phyloP scores from a whole-genome alignment of 164 flowering plant genomes.

The Dillenia suffruticosa region DNA sequence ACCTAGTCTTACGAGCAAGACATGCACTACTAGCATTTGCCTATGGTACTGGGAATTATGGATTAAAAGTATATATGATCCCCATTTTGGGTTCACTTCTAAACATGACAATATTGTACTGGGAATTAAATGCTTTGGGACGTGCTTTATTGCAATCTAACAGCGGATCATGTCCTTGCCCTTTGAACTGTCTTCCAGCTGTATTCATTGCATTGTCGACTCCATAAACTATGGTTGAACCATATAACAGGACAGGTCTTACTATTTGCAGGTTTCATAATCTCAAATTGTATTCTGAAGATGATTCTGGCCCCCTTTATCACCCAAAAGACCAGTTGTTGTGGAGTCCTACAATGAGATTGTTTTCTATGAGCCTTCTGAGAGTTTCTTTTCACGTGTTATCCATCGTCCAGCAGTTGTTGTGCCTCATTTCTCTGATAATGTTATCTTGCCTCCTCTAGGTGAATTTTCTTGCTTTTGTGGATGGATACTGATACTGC shows the following conservation, averaged over 20 bases:
- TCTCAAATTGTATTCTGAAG: slow-evolving; percentile 79
- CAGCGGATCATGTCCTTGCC: no score
- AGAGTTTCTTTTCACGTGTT: slow-evolving; percentile 63
- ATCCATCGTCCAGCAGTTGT: slow-evolving; percentile 71
- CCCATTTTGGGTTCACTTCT: no score
- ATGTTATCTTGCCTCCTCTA: slow-evolving; percentile 44
- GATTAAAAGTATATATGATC: no score
- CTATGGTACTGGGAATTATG: no score
- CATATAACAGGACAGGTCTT: no score
- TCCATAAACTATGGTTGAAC: no score
- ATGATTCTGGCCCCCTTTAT: slow-evolving; percentile 73
- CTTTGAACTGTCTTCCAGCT: no score
- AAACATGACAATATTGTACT: no score
- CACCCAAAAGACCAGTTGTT: slow-evolving; percentile 86
- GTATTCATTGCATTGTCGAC: no score
- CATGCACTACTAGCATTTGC: neutral
- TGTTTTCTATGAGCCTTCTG: slow-evolving; percentile 80
- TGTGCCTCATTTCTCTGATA: slow-evolving; percentile 63
- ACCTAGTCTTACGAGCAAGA: no score
- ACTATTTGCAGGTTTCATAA: slow-evolving; percentile 52
- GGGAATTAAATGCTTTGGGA: no score
- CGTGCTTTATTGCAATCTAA: no score
- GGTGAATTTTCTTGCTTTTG: slow-evolving; percentile 28
- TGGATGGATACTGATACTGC: neutral
- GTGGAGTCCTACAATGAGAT: slow-evolving; percentile 81